These are phyloP conservation scores for Lepiota venenata DNA, from an alignment of 768 basidiomycete genomes.

Conservation along the genomic window DNA sequence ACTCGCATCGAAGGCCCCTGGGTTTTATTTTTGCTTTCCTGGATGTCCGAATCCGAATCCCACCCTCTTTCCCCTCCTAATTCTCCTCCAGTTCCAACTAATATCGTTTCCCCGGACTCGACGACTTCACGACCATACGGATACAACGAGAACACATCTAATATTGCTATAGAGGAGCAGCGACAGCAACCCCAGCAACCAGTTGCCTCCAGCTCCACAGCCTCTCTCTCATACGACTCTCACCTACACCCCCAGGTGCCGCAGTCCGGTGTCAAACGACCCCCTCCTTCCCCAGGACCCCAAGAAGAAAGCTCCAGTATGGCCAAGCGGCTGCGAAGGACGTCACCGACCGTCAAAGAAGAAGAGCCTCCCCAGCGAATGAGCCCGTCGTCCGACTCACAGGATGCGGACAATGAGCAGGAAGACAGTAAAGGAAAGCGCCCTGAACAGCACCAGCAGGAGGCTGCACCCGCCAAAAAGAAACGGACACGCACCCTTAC, in stretches of 20 bases:
- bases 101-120: slow-evolving; percentile 30
- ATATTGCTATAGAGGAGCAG: slow-evolving; percentile 12
- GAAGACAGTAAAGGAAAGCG: slow-evolving; percentile 41
- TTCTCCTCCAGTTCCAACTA: slow-evolving; percentile 26
- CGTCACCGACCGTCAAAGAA: slow-evolving; percentile 20
- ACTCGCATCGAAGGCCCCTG: slow-evolving; percentile 33
- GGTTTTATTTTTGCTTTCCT: slow-evolving; percentile 33
- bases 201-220: slow-evolving; percentile 18
- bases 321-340: slow-evolving; percentile 41
- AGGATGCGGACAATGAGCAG: slow-evolving; percentile 58
- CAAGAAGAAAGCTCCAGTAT: slow-evolving; percentile 31
- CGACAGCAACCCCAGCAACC: slow-evolving; percentile 1
- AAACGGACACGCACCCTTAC: slow-evolving; percentile 83
- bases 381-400: slow-evolving; percentile 47
- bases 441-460: slow-evolving; percentile 31
- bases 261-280: slow-evolving; percentile 7
- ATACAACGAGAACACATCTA: slow-evolving; percentile 33
- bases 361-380: slow-evolving; percentile 18
- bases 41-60: slow-evolving; percentile 49
- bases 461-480: slow-evolving; percentile 60
- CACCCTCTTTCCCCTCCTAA: slow-evolving; percentile 43
- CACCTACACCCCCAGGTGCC: slow-evolving; percentile 16
- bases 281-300: slow-evolving; percentile 23
- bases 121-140: slow-evolving; percentile 41
- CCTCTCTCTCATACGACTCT: slow-evolving; percentile 22